Base-by-base conservation (phyloP, 2,329 filamentous ascomycete species). In the Blastomyces gilchristii region DNA sequence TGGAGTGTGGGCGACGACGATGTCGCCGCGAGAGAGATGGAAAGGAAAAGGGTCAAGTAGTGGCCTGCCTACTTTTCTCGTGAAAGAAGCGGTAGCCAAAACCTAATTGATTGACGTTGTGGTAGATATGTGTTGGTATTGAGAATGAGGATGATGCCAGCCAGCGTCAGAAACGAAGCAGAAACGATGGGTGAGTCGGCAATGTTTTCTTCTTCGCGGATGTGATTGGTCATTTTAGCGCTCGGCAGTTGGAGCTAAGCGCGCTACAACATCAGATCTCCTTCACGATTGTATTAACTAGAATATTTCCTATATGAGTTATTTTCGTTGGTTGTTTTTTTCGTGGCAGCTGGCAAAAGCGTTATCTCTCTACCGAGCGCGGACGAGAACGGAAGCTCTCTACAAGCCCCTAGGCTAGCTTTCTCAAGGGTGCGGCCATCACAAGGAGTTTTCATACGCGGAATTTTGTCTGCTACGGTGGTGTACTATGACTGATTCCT, bases 91-190 rank as follows among this genome's bases (percentile, higher is more conserved):
- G 28, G 28, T n/a, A 37, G 41, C 16, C 8, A 25, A 34, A 49
- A 28, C 14, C 18, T 41, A 59, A 59, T 49, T 49, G 25, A 22
- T 28, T 16, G 25, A 6, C 34, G 25, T 31, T 47, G 43, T 18
- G 43, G 41, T 9, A 37, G 43, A 37, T 28, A n/a, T 9, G 14
- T 8, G 28, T 37, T 59, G 58, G 14, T n/a, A 18, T 49, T 37
- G 43, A 22, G 41, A 49, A 49, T 59, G 58, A 49, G 14, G 18
- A 49, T 59, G 58, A 59, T 49, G 43, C 25, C 41, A 43, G 58
- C 16, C 25, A 16, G 58, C 3, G 43, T 49, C 41, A 34, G 37
- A 62, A 62, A 37, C n/a, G 18, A 58, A 16, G 12, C 16, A 16
- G 43, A 28, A 22, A 39, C n/a, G 56, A 47, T 16, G n/a, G 18